Evolutionary conservation across 495 filamentous ascomycete species (phyloP).

Genomic region (Penicillium cosmopolitanum): DNA sequence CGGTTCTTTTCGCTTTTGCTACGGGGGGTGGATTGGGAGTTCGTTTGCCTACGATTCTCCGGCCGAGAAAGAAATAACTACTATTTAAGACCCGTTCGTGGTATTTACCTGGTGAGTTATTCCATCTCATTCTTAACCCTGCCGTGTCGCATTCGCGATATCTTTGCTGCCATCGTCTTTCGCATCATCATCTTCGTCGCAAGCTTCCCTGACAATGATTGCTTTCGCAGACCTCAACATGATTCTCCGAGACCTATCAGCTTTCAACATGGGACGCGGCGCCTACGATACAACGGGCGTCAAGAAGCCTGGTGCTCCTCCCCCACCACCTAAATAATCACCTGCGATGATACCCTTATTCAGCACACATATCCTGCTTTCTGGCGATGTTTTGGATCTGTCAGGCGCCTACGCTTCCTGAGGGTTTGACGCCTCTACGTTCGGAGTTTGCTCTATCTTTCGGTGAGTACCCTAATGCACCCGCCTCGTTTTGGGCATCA

Average conservation of each 20-base stretch:
- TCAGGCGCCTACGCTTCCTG: slow-evolving; percentile 21
- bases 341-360: slow-evolving; percentile 20
- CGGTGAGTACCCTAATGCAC: slow-evolving; percentile 32
- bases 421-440: slow-evolving; percentile 6
- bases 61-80: slow-evolving; percentile 17
- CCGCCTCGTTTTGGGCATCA: slow-evolving; percentile 25
- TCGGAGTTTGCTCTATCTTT: slow-evolving; percentile 37
- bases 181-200: not conserved
- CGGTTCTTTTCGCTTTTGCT: slow-evolving; percentile 20
- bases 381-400: slow-evolving; percentile 30
- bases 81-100: slow-evolving; percentile 35
- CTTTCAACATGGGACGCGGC: slow-evolving; percentile 62
- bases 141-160: slow-evolving; percentile 13
- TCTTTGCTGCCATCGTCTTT: not conserved
- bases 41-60: slow-evolving; percentile 24
- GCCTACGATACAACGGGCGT: slow-evolving; percentile 64
- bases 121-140: slow-evolving; percentile 26
- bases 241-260: slow-evolving; percentile 52
- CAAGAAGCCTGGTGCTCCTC: slow-evolving; percentile 59
- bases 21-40: slow-evolving; percentile 34
- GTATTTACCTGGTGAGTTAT: slow-evolving; percentile 33
- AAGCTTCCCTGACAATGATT: slow-evolving; percentile 37
- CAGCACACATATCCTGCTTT: slow-evolving; percentile 26
- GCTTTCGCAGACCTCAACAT: slow-evolving; percentile 46
- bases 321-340: slow-evolving; percentile 44